phyloP scores from a whole-genome alignment of 2,329 filamentous ascomycete genomes.

The Aspergillus phoenicis region DNA sequence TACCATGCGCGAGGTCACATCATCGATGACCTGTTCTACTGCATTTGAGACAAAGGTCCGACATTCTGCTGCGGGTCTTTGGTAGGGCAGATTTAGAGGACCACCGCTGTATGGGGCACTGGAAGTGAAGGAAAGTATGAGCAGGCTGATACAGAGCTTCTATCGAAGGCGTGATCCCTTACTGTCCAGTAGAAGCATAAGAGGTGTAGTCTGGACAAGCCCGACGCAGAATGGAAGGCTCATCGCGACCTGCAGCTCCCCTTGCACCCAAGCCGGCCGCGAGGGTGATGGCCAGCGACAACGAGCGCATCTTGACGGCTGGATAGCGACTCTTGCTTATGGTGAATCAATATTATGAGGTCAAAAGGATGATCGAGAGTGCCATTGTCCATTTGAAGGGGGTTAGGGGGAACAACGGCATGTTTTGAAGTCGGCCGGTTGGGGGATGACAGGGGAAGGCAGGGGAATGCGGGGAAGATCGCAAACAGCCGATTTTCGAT shows the following conservation, averaged over 20 bases:
- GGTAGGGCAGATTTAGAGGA: constrained; percentile 77
- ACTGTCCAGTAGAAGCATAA: constrained; percentile 65
- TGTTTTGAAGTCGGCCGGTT: neutral
- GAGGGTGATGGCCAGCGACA: constrained; percentile 20
- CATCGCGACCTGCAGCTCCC: constrained; percentile 25
- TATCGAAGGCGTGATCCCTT: constrained; percentile 31
- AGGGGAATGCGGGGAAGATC: constrained; percentile 20
- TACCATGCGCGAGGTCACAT: constrained; percentile 76
- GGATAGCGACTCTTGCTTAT: neutral
- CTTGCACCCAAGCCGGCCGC: constrained; percentile 14
- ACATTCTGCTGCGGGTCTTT: constrained; percentile 77
- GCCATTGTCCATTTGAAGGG: neutral
- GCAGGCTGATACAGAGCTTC: neutral
- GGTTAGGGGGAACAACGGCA: neutral
- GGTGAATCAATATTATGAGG: neutral
- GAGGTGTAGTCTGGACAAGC: constrained; percentile 68
- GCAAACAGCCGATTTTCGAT: neutral
- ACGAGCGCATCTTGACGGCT: constrained; percentile 14
- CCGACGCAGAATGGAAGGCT: constrained; percentile 33
- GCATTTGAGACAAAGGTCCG: constrained; percentile 85
- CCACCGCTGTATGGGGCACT: constrained; percentile 81
- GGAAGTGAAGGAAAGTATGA: neutral
- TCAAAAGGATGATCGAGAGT: neutral
- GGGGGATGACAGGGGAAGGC: neutral
- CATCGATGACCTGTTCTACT: constrained; percentile 84